These are phyloP conservation scores for Phycomyces nitens DNA, from an alignment of 192 early-diverging fungal species.

Conservation along the genomic window DNA sequence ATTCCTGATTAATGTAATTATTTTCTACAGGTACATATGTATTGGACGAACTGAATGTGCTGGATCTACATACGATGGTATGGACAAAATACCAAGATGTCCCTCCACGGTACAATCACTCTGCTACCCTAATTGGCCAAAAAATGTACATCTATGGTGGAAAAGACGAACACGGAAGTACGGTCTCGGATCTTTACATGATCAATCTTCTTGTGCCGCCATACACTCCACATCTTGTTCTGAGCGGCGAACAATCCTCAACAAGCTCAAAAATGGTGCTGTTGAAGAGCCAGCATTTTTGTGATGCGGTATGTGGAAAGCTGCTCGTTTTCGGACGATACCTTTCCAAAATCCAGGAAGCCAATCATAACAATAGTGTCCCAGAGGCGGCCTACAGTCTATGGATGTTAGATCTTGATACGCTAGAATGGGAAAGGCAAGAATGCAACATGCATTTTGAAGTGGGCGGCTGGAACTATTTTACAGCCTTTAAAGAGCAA, in stretches of 20 bases:
- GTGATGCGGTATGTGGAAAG: conserved; percentile 51
- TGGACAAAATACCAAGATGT: conserved; percentile 47
- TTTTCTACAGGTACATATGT: conserved; percentile 44
- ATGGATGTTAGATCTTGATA: conserved; percentile 59
- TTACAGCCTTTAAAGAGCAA: conserved; percentile 42
- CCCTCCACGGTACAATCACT: conserved; percentile 54
- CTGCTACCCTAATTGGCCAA: conserved; percentile 45
- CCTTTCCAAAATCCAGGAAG: conserved; percentile 26
- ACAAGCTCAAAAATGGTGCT: conserved; percentile 44
- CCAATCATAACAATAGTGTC: conserved; percentile 1
- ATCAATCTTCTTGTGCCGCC: conserved; percentile 46
- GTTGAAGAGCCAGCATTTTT: conserved; percentile 58
- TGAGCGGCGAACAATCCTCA: conserved; percentile 17
- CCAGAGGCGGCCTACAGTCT: conserved; percentile 40
- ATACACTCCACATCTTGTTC: conserved; percentile 35
- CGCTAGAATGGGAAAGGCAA: conserved; percentile 52
- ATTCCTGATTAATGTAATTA: background rate
- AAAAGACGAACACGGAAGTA: conserved; percentile 48
- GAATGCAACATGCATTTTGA: conserved; percentile 48
- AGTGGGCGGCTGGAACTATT: conserved; percentile 56
- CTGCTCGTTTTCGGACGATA: conserved; percentile 52
- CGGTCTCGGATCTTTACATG: conserved; percentile 48
- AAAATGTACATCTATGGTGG: conserved; percentile 63
- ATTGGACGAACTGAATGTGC: conserved; percentile 48
- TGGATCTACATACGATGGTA: conserved; percentile 54